phyloP scores from a whole-genome alignment of 805 yeast species.

The Metschnikowia arizonensis region DNA sequence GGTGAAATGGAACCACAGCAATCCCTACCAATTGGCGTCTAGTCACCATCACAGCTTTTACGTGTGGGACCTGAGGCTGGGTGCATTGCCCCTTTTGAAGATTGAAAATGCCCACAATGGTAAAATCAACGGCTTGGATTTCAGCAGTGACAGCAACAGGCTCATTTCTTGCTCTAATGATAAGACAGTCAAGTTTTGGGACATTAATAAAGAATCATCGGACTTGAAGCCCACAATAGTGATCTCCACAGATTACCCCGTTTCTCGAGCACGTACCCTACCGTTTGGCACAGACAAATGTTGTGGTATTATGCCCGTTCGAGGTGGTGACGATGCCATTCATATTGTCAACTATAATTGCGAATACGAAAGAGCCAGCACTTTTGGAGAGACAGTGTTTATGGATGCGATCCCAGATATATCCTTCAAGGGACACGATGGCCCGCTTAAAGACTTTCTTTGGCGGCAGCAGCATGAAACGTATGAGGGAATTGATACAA shows the following conservation, averaged over 20 bases:
- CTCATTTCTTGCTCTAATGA: conserved; percentile 86
- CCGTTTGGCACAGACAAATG: conserved; percentile 78
- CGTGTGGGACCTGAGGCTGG: conserved; percentile 86
- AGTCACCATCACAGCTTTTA: conserved; percentile 78
- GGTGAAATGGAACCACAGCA: conserved; percentile 84
- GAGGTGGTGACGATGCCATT: conserved; percentile 74
- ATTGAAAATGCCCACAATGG: conserved; percentile 71
- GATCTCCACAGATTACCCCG: conserved; percentile 74
- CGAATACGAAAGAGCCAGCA: conserved; percentile 27
- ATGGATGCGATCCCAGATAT: conserved; percentile 26
- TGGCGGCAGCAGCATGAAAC: conserved; percentile 60
- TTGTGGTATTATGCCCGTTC: conserved; percentile 83
- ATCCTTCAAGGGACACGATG: conserved; percentile 75
- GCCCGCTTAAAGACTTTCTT: conserved; percentile 79
- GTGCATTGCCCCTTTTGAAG: conserved; percentile 66
- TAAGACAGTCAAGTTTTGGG: conserved; percentile 53
- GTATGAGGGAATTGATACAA: conserved; percentile 44
- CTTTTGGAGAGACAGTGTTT: conserved; percentile 24
- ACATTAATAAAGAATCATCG: not conserved
- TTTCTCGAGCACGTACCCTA: conserved; percentile 79
- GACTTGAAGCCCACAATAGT: conserved; percentile 46
- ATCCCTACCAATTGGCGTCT: conserved; percentile 75
- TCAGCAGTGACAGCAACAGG: conserved; percentile 55
- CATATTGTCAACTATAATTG: conserved; percentile 49
- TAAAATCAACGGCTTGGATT: conserved; percentile 86